Evolutionary conservation across 2,329 filamentous ascomycete genomes (phyloP).

Genomic region (Fusarium nurragi): DNA sequence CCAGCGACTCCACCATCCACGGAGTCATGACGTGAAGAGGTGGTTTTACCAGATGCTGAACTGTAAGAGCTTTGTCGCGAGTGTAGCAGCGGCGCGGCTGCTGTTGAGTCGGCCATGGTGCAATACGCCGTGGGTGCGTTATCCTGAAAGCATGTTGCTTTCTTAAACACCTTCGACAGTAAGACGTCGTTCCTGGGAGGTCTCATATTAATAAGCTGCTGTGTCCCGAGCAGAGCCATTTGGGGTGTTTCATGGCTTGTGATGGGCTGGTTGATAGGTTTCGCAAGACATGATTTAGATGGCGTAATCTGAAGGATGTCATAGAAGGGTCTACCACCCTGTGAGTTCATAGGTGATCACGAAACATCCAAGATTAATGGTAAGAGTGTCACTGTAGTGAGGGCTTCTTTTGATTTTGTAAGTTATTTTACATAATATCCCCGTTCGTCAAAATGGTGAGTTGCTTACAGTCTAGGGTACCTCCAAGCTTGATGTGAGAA

Average conservation of each 20-base stretch:
- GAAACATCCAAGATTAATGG: too few species aligned
- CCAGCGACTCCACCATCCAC: constrained; percentile 12
- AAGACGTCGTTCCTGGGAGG: constrained; percentile 1
- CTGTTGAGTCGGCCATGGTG: constrained; percentile 9
- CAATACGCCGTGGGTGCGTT: not conserved
- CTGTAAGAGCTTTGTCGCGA: not conserved
- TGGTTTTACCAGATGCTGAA: not conserved
- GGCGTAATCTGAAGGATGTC: constrained; percentile 29
- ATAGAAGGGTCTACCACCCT: not conserved
- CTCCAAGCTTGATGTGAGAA: too few species aligned
- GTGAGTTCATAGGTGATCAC: not conserved
- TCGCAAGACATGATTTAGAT: constrained; percentile 39
- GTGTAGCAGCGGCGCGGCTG: constrained; percentile 24
- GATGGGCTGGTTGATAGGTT: constrained; percentile 13
- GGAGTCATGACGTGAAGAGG: not conserved
- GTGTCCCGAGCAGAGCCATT: not conserved
- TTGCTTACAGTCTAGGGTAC: not conserved
- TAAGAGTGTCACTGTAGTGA: too few species aligned
- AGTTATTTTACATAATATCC: too few species aligned
- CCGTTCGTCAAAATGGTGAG: not conserved
- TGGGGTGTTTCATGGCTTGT: constrained; percentile 9
- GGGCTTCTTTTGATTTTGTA: not conserved
- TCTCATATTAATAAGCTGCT: constrained; percentile 14
- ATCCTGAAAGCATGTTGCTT: not conserved
- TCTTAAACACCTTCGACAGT: not conserved